These are phyloP conservation scores for Silene conica DNA, from an alignment of 148 eudicot genomes.

Conservation along the genomic window DNA sequence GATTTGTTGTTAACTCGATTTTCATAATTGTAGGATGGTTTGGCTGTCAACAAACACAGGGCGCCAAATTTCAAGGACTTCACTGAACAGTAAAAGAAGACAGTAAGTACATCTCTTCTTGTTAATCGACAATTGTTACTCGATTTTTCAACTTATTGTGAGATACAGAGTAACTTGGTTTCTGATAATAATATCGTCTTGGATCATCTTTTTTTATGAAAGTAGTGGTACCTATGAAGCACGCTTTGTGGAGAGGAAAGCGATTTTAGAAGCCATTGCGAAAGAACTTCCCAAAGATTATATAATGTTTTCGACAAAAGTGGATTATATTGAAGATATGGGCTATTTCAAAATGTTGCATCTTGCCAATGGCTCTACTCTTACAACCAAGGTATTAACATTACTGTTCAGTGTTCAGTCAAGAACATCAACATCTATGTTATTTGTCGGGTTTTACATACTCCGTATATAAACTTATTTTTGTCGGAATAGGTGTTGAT, in stretches of 20 bases:
- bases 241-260: conserved; percentile 10
- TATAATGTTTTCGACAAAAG: conserved; percentile 41
- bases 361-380: conserved; percentile 42
- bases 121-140: not conserved
- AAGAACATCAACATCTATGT: no score
- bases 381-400: conserved; percentile 31
- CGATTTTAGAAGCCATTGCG: conserved; percentile 30
- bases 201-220: not conserved
- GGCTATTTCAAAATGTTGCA: conserved; percentile 38
- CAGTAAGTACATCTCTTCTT: not conserved
- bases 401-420: no score
- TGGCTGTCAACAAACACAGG: conserved; percentile 4
- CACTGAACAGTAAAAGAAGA: not conserved
- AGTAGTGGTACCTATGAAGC: not conserved
- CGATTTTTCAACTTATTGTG: not conserved
- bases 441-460: no score
- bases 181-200: not conserved
- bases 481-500: conserved; percentile 33
- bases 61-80: not conserved
- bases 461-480: not conserved
- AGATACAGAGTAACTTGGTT: no score
- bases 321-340: conserved; percentile 35
- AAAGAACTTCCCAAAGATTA: conserved; percentile 44
- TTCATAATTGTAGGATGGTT: not conserved
- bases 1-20: not conserved